Evolutionary conservation across 1,284 basidiomycete genomes (phyloP), one percentile per base, ranked within the genome.

Genomic region (Hymenochaete sp.): DNA sequence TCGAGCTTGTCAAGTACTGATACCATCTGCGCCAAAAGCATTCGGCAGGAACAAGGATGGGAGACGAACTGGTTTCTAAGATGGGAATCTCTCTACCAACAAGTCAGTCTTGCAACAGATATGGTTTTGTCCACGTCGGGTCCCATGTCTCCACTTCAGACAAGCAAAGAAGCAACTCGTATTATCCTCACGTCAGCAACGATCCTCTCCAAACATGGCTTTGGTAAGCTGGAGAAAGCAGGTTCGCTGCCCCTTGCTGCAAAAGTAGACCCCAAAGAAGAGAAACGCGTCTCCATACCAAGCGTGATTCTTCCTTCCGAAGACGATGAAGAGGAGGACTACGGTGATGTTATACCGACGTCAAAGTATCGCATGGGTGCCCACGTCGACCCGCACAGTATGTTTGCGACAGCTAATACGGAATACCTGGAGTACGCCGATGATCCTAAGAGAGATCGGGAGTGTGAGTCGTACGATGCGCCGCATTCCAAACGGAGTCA

Each of bases 41-140:
- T 16, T 9, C 9, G 37, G 10, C 14, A 35, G 13, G 14, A 19
- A 19, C 33, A 36, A 24, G 5, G 40, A 4, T 51, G 49, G 49
- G 49, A 51, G 21, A 41, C 18, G 36, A 39, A 33, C 45, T 51
- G 49, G 49, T 35, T 44, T 18, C 25, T 35, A 22, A 45, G 49
- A 16, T 51, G 49, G 49, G 49, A 51, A 38, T 27, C 44, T 13
- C 35, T 51, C 7, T 47, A 44, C 25, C 42, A 51, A 29, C 41
- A 51, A 40, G 21, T 51, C 10, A 37, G 40, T 28, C 44, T 45
- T 29, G 44, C 48, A 21, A 40, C 38, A 9, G 43, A 49, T 24
- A 26, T 49, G 22, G n/a, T n/a, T n/a, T 28, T 33, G 14, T 31
- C 42, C 13, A 21, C 29, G 13, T 25, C 37, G 2, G 42, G 21